phyloP scores from a whole-genome alignment of 257 asterid species.

The Nicotiana tomentosiformis region DNA sequence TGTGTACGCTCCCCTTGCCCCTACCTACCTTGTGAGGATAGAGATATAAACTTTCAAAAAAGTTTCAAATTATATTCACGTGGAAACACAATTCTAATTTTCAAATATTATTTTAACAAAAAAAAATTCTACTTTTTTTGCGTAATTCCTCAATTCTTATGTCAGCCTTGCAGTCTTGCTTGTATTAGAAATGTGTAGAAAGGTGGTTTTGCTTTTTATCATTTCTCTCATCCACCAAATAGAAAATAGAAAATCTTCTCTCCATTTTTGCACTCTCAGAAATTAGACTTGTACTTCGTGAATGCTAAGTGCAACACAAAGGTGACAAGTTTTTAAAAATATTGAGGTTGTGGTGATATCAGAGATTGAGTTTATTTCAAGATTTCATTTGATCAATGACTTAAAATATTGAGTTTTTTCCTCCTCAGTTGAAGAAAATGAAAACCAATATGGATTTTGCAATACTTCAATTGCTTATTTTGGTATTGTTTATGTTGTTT shows the following conservation, averaged over 20 bases:
- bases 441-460: background rate
- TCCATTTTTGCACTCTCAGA: background rate
- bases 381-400: background rate
- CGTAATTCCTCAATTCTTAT: background rate
- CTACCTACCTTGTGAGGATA: no score
- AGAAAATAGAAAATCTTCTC: background rate
- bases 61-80: no score
- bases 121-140: no score
- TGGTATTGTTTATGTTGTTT: conserved; percentile 2
- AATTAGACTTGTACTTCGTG: conserved; percentile 1
- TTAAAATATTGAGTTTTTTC: background rate
- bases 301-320: conserved; percentile 1
- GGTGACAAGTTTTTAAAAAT: background rate
- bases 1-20: no score
- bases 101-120: no score
- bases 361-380: background rate
- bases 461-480: background rate
- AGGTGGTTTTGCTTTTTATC: background rate
- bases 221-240: background rate
- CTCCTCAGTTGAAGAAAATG: background rate
- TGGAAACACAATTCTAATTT: no score
- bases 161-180: background rate
- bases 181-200: background rate
- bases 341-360: background rate
- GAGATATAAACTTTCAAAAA: no score